These are phyloP conservation scores for Aureobasidium pullulans DNA, from an alignment of 2,329 filamentous ascomycete species.

Conservation along the genomic window DNA sequence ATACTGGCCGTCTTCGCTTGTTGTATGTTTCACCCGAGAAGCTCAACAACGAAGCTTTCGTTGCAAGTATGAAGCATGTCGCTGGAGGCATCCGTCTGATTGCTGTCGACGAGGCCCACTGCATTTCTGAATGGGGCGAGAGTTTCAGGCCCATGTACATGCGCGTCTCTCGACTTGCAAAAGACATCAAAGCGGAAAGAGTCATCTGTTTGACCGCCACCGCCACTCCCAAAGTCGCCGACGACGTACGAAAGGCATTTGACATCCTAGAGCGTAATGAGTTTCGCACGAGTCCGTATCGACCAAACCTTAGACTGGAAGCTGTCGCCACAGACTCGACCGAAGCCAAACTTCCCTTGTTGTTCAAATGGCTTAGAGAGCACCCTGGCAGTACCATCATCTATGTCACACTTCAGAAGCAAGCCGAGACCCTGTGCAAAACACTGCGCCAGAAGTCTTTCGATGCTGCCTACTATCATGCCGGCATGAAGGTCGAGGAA, in stretches of 20 bases:
- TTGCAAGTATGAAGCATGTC: slow-evolving; percentile 48
- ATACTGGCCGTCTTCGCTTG: slow-evolving; percentile 43
- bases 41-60: slow-evolving; percentile 54
- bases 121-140: slow-evolving; percentile 48
- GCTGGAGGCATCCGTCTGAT: slow-evolving; percentile 50
- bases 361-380: slow-evolving; percentile 42
- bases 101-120: slow-evolving; percentile 53
- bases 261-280: slow-evolving; percentile 43
- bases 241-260: slow-evolving; percentile 49
- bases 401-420: slow-evolving; percentile 53
- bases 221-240: slow-evolving; percentile 49
- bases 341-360: slow-evolving; percentile 38
- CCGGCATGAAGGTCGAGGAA: slow-evolving; percentile 39
- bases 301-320: slow-evolving; percentile 51
- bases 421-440: slow-evolving; percentile 40
- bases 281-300: slow-evolving; percentile 53
- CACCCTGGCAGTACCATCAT: slow-evolving; percentile 52
- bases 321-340: slow-evolving; percentile 38
- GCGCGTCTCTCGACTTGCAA: slow-evolving; percentile 49
- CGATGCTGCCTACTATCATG: slow-evolving; percentile 43
- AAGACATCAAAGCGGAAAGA: slow-evolving; percentile 50
- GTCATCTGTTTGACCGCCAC: slow-evolving; percentile 56
- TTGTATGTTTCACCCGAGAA: slow-evolving; percentile 52
- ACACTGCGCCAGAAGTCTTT: slow-evolving; percentile 33
- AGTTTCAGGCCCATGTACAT: slow-evolving; percentile 46